A percentile compares a stretch with the other conserved stretches of the same genome.
phyloP scores from a whole-genome alignment of 345 rosid species.

The Eucalyptus shirleyi region DNA sequence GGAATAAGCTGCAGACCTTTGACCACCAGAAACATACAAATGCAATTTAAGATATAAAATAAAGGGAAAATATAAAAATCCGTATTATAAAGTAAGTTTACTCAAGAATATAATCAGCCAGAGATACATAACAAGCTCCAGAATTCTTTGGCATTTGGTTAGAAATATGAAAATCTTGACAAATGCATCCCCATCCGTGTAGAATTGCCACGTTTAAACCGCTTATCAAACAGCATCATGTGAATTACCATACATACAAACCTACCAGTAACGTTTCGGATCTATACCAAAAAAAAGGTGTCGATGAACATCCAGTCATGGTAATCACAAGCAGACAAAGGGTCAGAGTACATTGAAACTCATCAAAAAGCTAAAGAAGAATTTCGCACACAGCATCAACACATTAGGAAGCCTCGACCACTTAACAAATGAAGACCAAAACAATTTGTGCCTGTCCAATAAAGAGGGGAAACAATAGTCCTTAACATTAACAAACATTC shows the following conservation, averaged over 20 bases:
- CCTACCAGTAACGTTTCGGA: not conserved
- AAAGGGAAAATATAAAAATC: not conserved
- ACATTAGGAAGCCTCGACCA: not conserved
- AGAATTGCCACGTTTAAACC: not conserved
- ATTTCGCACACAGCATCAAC: not conserved
- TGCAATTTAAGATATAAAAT: not conserved
- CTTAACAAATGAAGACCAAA: not conserved
- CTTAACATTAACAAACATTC: not conserved
- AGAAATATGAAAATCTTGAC: not conserved
- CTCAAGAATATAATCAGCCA: not conserved
- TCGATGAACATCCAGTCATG: not conserved
- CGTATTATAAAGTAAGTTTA: not conserved
- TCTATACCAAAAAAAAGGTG: not conserved
- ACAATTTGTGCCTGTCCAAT: not conserved
- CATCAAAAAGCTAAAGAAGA: not conserved
- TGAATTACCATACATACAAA: not conserved
- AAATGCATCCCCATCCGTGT: not conserved
- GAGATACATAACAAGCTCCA: not conserved
- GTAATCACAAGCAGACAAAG: not conserved
- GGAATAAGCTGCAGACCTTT: not conserved
- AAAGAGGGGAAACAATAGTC: not conserved
- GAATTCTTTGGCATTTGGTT: not conserved
- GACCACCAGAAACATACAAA: not conserved
- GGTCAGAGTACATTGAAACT: not conserved
- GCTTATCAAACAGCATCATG: not conserved